These are phyloP conservation scores for Artomyces pyxidatus DNA, from an alignment of 768 basidiomycete genomes.

Conservation along the genomic window DNA sequence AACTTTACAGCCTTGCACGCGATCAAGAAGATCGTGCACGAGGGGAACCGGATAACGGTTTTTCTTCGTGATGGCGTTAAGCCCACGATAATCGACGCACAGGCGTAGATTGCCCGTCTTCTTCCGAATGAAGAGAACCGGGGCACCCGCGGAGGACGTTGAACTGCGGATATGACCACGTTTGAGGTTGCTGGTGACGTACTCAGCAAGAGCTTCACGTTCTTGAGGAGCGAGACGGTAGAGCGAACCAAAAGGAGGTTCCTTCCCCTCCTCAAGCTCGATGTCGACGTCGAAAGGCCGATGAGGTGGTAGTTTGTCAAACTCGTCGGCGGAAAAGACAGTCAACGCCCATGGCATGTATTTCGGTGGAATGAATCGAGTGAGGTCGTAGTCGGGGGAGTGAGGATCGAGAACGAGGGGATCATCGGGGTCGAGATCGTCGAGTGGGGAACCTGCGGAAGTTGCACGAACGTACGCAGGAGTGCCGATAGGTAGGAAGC, in stretches of 20 bases:
- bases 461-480: not conserved
- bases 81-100: conserved; percentile 20
- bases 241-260: conserved; percentile 23
- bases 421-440: not conserved
- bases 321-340: conserved; percentile 21
- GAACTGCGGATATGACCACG: conserved; percentile 25
- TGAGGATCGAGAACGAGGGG: not conserved
- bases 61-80: conserved; percentile 29
- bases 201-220: conserved; percentile 26
- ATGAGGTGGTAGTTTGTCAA: conserved; percentile 26
- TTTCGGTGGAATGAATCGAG: conserved; percentile 1
- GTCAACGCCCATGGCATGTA: conserved; percentile 22
- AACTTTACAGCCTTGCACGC: conserved; percentile 12
- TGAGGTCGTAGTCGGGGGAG: conserved; percentile 1
- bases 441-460: not conserved
- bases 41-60: conserved; percentile 27
- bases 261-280: conserved; percentile 22
- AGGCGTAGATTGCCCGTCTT: conserved; percentile 19
- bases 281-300: conserved; percentile 29
- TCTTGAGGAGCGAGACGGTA: conserved; percentile 28
- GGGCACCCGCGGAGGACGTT: conserved; percentile 19
- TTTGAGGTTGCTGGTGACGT: conserved; percentile 28
- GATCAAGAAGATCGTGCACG: conserved; percentile 24
- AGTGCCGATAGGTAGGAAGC: not conserved
- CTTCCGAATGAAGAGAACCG: conserved; percentile 22